These are phyloP conservation scores for Termitomyces sp. DNA, from an alignment of 768 basidiomycete genomes.

Conservation along the genomic window DNA sequence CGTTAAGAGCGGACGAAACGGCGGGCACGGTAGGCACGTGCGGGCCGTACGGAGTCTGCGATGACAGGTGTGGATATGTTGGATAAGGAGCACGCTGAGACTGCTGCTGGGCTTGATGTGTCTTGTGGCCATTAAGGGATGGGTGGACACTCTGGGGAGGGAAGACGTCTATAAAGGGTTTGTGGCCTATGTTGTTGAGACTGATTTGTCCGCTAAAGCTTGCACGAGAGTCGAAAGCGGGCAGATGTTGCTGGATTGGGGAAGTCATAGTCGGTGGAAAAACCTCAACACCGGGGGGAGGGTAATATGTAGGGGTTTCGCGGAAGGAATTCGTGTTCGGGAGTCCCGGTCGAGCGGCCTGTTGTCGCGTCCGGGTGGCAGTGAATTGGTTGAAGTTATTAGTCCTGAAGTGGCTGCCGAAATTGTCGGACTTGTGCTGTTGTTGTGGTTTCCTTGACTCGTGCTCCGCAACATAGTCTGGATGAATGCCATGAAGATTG, in stretches of 20 bases:
- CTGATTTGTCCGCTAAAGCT: constrained; percentile 24
- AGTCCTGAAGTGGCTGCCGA: constrained; percentile 25
- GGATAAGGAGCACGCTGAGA: constrained; percentile 23
- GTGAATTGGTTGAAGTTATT: constrained; percentile 28
- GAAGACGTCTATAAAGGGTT: constrained; percentile 26
- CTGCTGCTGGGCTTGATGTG: constrained; percentile 22
- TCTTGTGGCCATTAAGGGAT: constrained; percentile 17
- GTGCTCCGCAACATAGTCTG: constrained; percentile 33
- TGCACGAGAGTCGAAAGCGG: constrained; percentile 30
- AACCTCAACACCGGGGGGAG: constrained; percentile 25
- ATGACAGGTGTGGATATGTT: constrained; percentile 45
- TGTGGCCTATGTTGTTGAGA: constrained; percentile 21
- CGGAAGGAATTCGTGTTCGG: constrained; percentile 30
- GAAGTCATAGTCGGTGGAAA: constrained; percentile 34
- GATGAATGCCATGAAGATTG: constrained; percentile 31
- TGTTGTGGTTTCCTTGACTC: constrained; percentile 30
- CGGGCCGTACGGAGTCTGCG: constrained; percentile 74
- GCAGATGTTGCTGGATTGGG: constrained; percentile 31
- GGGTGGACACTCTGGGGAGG: constrained; percentile 15
- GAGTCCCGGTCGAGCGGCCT: constrained; percentile 27
- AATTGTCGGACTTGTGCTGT: constrained; percentile 30
- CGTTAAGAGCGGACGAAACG: constrained; percentile 18
- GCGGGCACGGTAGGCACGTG: constrained; percentile 42
- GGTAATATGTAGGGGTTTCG: constrained; percentile 27
- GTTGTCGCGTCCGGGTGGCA: constrained; percentile 36